Conservation (phyloP, 208 protist genomes). For the Trypanosoma congolense region DNA sequence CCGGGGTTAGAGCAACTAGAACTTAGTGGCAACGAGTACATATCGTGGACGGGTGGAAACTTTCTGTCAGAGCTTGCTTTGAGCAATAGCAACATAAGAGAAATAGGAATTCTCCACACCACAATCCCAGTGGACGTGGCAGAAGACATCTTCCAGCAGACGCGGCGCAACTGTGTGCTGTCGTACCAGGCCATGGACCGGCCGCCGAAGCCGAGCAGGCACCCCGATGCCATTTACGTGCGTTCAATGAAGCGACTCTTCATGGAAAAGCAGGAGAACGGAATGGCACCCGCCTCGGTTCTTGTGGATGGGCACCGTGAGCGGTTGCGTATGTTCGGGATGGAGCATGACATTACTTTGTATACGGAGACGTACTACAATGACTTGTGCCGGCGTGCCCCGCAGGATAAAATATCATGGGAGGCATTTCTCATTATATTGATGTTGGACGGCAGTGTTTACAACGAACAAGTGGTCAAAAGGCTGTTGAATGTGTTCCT, state of each 20-base stretch:
- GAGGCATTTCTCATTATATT: conserved; percentile 63
- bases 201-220: conserved; percentile 31
- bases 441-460: conserved; percentile 43
- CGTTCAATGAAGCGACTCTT: conserved; percentile 68
- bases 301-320: conserved; percentile 33
- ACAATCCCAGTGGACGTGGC: conserved; percentile 26
- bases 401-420: conserved; percentile 36
- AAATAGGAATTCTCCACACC: conserved; percentile 41
- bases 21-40: conserved; percentile 49
- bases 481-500: conserved; percentile 43
- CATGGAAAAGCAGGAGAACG: conserved; percentile 23
- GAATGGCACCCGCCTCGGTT: conserved; percentile 19
- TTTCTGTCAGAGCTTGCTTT: conserved; percentile 51
- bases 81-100: conserved; percentile 47
- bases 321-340: conserved; percentile 31
- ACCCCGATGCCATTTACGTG: conserved; percentile 58
- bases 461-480: conserved; percentile 33
- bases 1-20: conserved; percentile 51
- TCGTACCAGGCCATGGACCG: conserved; percentile 21
- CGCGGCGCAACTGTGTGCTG: conserved; percentile 47
- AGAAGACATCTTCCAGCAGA: conserved; percentile 47
- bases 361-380: conserved; percentile 39
- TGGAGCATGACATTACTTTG: conserved; percentile 22
- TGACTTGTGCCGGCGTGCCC: conserved; percentile 15
- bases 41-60: conserved; percentile 81